Conservation (phyloP, 2,329 filamentous ascomycete species). For the Ophiosphaerella herpotricha region DNA sequence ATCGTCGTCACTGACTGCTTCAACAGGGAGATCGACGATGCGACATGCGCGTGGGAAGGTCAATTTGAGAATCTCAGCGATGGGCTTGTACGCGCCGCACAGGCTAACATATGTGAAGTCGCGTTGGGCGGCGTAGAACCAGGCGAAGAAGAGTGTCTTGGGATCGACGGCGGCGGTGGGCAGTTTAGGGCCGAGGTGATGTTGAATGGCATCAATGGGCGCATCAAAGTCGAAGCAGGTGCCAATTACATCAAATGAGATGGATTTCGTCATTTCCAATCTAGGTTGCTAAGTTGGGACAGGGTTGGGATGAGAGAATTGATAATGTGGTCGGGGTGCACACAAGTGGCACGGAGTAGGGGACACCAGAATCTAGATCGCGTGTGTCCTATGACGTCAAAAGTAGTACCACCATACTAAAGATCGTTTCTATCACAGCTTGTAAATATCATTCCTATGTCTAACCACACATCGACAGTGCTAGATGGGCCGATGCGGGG, state of each 20-base stretch:
- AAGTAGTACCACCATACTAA: too few relatives aligned
- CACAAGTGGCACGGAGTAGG: too few relatives aligned
- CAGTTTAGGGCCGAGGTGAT: constrained; percentile 18
- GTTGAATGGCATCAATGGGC: constrained; percentile 24
- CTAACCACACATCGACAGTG: too few relatives aligned
- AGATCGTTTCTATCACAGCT: too few relatives aligned
- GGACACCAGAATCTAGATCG: too few relatives aligned
- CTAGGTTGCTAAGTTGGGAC: not conserved
- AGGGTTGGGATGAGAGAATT: not conserved
- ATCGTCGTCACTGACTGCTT: constrained; percentile 23
- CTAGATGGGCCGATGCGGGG: too few relatives aligned
- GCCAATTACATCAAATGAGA: constrained; percentile 33
- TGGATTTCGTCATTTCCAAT: constrained; percentile 22
- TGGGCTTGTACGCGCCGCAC: constrained; percentile 21
- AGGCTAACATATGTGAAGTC: constrained; percentile 34
- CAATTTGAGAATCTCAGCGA: constrained; percentile 22
- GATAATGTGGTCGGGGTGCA: not conserved
- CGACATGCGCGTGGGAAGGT: constrained; percentile 26
- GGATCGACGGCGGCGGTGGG: constrained; percentile 15
- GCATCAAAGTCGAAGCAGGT: constrained; percentile 27
- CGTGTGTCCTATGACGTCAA: too few relatives aligned
- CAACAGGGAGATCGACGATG: constrained; percentile 21
- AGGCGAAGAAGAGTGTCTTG: constrained; percentile 32
- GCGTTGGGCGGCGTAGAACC: constrained; percentile 34
- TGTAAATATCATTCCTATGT: too few relatives aligned